A percentile compares a stretch with the other conserved stretches of the same genome.
These are phyloP conservation scores for Dryas integrifolia DNA, from an alignment of 331 rosid genomes.

Conservation along the genomic window DNA sequence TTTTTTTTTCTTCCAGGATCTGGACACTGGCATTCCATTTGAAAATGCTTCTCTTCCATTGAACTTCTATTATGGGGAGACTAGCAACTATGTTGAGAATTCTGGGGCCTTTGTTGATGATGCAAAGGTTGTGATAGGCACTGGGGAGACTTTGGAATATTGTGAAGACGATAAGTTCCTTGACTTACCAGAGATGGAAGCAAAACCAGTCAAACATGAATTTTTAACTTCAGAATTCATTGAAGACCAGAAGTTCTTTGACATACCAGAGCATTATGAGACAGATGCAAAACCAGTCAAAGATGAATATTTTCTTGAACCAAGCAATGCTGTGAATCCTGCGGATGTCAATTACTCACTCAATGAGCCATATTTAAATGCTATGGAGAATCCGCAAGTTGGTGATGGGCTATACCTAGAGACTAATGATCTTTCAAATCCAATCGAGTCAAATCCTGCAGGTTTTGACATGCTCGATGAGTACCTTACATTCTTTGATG, in stretches of 20 bases:
- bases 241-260: conserved; percentile 17
- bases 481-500: conserved; percentile 52
- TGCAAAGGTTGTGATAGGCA: conserved; percentile 31
- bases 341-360: conserved; percentile 22
- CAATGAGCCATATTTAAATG: conserved; percentile 39
- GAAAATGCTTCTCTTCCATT: conserved; percentile 32
- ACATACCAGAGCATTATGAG: conserved; percentile 38
- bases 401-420: conserved; percentile 55
- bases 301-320: conserved; percentile 39
- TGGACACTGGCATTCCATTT: conserved; percentile 26
- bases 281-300: conserved; percentile 16
- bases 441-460: conserved; percentile 35
- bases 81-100: conserved; percentile 44
- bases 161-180: conserved; percentile 17
- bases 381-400: conserved; percentile 24
- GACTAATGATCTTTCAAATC: conserved; percentile 55
- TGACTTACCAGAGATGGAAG: conserved; percentile 27
- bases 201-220: conserved; percentile 21
- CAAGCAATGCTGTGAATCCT: conserved; percentile 24
- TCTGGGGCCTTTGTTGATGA: conserved; percentile 37
- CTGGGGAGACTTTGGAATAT: conserved; percentile 26
- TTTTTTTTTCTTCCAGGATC: conserved; percentile 38
- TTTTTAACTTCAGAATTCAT: conserved; percentile 23
- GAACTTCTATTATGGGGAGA: conserved; percentile 53
- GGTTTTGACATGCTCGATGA: conserved; percentile 55